Percentiles rank a stretch among this genome's conserved stretches.
Conservation (phyloP, 768 basidiomycete species). For the Mycena rebaudengoi region DNA sequence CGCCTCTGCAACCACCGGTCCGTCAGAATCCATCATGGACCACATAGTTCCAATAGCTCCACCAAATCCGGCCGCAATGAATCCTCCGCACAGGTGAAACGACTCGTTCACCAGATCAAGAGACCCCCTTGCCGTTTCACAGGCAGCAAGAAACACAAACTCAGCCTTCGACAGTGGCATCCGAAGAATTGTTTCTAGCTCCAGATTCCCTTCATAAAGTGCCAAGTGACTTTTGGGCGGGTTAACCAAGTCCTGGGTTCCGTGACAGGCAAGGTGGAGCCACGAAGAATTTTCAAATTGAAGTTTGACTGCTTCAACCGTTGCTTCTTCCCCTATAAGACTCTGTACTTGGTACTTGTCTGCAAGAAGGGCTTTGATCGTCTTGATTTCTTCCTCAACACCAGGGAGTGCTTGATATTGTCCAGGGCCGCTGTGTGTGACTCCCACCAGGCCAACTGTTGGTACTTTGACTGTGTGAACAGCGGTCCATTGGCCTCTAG, state of each 20-base stretch:
- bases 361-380: background rate
- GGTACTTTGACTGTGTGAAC: too few relatives aligned
- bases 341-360: background rate
- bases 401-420: background rate
- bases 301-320: background rate
- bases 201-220: background rate
- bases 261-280: background rate
- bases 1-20: slow-evolving; percentile 29
- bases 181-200: too few relatives aligned
- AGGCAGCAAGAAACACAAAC: too few relatives aligned
- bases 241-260: background rate
- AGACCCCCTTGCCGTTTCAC: too few relatives aligned
- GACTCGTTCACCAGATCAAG: background rate
- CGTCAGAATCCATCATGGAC: slow-evolving; percentile 38
- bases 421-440: background rate
- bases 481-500: background rate
- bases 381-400: background rate
- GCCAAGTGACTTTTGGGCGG: background rate
- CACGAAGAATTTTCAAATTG: background rate
- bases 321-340: background rate
- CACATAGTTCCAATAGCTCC: slow-evolving; percentile 36
- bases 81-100: background rate
- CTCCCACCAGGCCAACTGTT: background rate
- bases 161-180: too few relatives aligned
- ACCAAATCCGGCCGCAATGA: background rate